Percentiles rank a stretch among this genome's conserved stretches.
phyloP scores from a whole-genome alignment of 306 rosid genomes.

The Leucaena leucocephala region DNA sequence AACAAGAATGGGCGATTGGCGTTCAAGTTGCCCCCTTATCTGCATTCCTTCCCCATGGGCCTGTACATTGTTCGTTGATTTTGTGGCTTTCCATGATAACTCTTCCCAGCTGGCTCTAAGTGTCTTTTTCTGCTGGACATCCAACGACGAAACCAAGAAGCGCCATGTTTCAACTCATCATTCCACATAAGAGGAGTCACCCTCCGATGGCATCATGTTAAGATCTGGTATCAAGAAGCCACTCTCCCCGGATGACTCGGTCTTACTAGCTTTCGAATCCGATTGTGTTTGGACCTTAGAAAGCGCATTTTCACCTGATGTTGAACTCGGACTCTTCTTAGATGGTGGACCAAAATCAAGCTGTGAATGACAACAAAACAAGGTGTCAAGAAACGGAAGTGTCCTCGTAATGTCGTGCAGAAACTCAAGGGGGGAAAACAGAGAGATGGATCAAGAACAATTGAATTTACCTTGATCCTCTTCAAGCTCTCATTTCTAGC shows the following conservation, averaged over 20 bases:
- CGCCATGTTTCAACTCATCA: conserved; percentile 45
- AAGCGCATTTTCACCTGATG: background rate
- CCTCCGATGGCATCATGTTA: conserved; percentile 66
- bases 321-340: conserved; percentile 43
- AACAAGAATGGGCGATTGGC: background rate
- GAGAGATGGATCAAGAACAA: background rate
- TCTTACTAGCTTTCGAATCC: conserved; percentile 40
- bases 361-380: conserved; percentile 39
- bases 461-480: conserved; percentile 70
- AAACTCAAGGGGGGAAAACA: background rate
- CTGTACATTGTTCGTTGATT: background rate
- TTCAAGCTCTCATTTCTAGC: conserved; percentile 70
- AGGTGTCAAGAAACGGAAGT: background rate
- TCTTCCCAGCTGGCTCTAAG: background rate
- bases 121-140: too few species aligned
- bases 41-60: background rate
- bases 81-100: conserved; percentile 1
- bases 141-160: background rate
- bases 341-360: conserved; percentile 53
- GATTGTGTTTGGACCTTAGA: conserved; percentile 30
- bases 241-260: conserved; percentile 35
- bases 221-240: conserved; percentile 76
- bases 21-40: background rate
- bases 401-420: too few species aligned
- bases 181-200: conserved; percentile 42